Percentiles rank a stretch among this genome's conserved stretches.
These are phyloP conservation scores for Fusarium nanum DNA, from an alignment of 2,329 filamentous ascomycete species.

Conservation along the genomic window DNA sequence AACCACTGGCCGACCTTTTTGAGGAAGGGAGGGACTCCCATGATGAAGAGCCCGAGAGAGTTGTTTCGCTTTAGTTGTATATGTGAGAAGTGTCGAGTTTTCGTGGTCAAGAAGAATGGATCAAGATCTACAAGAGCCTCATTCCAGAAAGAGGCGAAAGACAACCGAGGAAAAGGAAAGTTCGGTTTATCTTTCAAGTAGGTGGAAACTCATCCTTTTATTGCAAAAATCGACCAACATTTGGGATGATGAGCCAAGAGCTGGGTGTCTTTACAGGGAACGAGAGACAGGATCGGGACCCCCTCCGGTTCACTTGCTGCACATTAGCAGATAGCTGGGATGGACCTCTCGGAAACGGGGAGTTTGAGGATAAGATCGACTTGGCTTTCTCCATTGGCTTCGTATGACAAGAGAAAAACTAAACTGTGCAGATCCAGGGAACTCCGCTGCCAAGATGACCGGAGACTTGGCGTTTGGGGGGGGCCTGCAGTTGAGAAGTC, in stretches of 20 bases:
- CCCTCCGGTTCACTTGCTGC: not conserved
- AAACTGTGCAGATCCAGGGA: not conserved
- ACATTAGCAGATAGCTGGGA: not conserved
- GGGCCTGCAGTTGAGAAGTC: not conserved
- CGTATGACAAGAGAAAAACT: slow-evolving; percentile 21
- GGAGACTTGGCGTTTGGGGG: slow-evolving; percentile 35
- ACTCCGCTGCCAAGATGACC: slow-evolving; percentile 40
- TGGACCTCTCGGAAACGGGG: not conserved
- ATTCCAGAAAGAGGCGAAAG: not conserved
- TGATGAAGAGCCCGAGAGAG: not conserved
- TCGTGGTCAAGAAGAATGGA: not conserved
- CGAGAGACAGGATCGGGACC: not conserved
- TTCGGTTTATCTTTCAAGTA: not conserved
- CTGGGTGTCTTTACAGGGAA: not conserved
- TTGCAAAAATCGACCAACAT: slow-evolving; percentile 6
- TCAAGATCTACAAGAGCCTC: not conserved
- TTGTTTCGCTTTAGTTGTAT: not conserved
- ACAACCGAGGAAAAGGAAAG: slow-evolving; percentile 1
- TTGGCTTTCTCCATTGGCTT: slow-evolving; percentile 30
- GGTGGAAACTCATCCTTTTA: slow-evolving; percentile 31
- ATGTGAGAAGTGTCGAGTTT: not conserved
- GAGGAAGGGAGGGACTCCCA: slow-evolving; percentile 39
- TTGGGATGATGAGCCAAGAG: slow-evolving; percentile 19
- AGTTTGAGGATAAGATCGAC: slow-evolving; percentile 30
- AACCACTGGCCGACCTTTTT: slow-evolving; percentile 50